Evolutionary conservation across 257 asterid species (phyloP), one percentile per base, ranked within the genome.

Genomic region (Penstemon newberryi): DNA sequence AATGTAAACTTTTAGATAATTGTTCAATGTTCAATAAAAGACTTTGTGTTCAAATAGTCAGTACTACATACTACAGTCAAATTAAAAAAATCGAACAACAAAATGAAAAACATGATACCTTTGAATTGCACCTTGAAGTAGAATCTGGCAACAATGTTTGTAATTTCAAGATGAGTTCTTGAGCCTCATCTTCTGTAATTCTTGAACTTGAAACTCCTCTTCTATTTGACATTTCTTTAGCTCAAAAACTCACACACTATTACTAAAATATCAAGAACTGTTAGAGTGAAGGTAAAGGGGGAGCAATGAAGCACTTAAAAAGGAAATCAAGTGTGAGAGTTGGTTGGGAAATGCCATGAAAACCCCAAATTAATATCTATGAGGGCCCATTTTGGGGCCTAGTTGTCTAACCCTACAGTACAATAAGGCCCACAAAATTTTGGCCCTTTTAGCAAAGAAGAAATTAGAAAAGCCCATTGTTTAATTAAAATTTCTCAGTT

Each of bases 71-170:
- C 2, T 25, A 1, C 33, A 25, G 33, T 25, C 33, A 25, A 25
- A 25, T 25, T 25, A 25, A 25, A 25, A 25, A 25, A 25, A 25
- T 25, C 33, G 1, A 25, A 25, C 33, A 15, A 58, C 51, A 45
- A 13, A 66, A 38, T 25, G 45, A n/a, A 46, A 10, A 55, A 70
- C 77, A 57, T 25, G 8, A 50, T 63, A 89, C 95, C 88, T 78
- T 87, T 70, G 62, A 63, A 60, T 72, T 71, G 50, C 66, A 43
- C 4, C 73, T 71, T 44, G 95, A 78, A 61, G 59, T 57, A 18
- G 89, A 70, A 65, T 75, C 66, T 3, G 96, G 90, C 77, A 90
- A 74, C 72, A 83, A 68, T 44, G 80, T 56, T 18, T 84, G 96
- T 47, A 90, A 79, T 73, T 79, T 86, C 51, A 66, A 63, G 68